Evolutionary conservation across 1,284 basidiomycete species (phyloP), one percentile per base, ranked within the genome.

Genomic region (Psilocybe mexicana): DNA sequence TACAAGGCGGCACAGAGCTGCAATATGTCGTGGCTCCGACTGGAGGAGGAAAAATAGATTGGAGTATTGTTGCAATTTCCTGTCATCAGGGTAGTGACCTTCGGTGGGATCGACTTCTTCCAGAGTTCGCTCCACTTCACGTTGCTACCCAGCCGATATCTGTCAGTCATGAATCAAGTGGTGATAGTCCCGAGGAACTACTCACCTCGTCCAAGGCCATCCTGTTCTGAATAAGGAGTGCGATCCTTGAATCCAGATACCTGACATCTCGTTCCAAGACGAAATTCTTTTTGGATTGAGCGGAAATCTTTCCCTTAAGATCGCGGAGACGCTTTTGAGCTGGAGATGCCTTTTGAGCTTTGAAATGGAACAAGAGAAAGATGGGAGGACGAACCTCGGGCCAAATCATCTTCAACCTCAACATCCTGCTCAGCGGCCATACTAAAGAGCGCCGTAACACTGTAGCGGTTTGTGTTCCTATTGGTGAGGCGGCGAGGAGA

Each of bases 211-310:
- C 95, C 59, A 93, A 84, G 35, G 95, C 96, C 92, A 98, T 98
- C 61, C 95, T 84, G 72, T 99, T 98, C 76, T 98, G 95, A 69
- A 99, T 99, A 64, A 99, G 84, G 45, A 99, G 81, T 6, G 96
- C 97, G 71, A 99, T 99, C 54, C 97, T 87, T 47, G 93, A 94
- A 79, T 99, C 97, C 54, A 99, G 87, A 75, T 99, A 99, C 50
- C 97, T 90, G 40, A 99, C 97, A 75, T 99, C 97, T 48, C 96
- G 87, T 73, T 99, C 96, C 30, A 99, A 84, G 28, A 99, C 94
- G 71, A 99, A 99, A 78, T 99, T 99, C 84, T 96, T 98, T 83
- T 99, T 99, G 54, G 93, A 96, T 77, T 99, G 97, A 0, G 93
- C 90, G 24, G 95, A 98, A 64, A 99, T 99, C 68, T 94, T 92